phyloP scores from a whole-genome alignment of 805 yeast species.

The Scheffersomyces coipomensis region DNA sequence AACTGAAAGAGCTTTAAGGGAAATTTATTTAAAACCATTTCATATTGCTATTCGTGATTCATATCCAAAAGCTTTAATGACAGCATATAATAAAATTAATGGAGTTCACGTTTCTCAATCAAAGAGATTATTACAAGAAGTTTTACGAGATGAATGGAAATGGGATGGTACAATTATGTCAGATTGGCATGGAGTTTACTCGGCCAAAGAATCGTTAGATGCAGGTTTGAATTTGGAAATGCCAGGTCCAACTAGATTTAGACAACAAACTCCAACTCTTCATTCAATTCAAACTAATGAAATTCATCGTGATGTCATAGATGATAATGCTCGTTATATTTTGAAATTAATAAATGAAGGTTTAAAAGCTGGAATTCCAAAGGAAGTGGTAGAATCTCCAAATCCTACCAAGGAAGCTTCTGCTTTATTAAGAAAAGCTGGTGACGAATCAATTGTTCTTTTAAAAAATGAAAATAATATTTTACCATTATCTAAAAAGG shows the following conservation, averaged over 20 bases:
- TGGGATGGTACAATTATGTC: slow-evolving; percentile 58
- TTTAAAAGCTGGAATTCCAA: slow-evolving; percentile 37
- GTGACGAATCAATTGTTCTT: slow-evolving; percentile 52
- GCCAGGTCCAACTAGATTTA: slow-evolving; percentile 61
- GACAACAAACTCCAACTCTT: slow-evolving; percentile 38
- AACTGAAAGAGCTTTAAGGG: slow-evolving; percentile 62
- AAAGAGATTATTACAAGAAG: slow-evolving; percentile 39
- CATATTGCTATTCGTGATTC: slow-evolving; percentile 55
- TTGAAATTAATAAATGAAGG: slow-evolving; percentile 46
- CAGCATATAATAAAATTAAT: slow-evolving; percentile 61
- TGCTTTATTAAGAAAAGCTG: slow-evolving; percentile 40
- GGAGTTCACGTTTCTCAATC: slow-evolving; percentile 57
- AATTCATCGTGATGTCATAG: slow-evolving; percentile 37
- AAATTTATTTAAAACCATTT: slow-evolving; percentile 63
- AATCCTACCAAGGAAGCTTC: slow-evolving; percentile 49
- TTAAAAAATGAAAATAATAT: slow-evolving; percentile 50
- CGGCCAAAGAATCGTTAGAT: slow-evolving; percentile 43
- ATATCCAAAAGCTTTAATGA: slow-evolving; percentile 57
- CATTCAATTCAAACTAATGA: slow-evolving; percentile 44
- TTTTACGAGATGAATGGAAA: slow-evolving; percentile 56
- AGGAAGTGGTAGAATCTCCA: slow-evolving; percentile 29
- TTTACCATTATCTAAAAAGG: slow-evolving; percentile 42
- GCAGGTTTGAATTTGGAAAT: slow-evolving; percentile 64
- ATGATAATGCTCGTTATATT: slow-evolving; percentile 49
- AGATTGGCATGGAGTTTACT: slow-evolving; percentile 63